These are phyloP conservation scores for Globisporangium polare DNA, from an alignment of 352 stramenopile genomes.

Conservation along the genomic window DNA sequence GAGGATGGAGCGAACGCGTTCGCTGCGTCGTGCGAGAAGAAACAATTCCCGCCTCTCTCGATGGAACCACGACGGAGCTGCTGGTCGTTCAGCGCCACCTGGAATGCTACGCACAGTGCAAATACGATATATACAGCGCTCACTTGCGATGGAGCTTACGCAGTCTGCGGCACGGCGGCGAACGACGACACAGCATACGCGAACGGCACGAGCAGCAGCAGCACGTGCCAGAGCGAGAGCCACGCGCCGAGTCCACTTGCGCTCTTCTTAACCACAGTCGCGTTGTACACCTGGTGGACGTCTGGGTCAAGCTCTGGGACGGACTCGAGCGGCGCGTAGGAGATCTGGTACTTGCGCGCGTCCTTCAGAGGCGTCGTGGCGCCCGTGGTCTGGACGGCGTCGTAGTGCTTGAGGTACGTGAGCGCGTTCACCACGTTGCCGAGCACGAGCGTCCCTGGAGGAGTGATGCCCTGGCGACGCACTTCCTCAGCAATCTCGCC, in stretches of 20 bases:
- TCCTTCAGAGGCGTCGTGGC: constrained; percentile 13
- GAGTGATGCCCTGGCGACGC: constrained; percentile 75
- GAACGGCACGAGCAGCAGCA: constrained; percentile 25
- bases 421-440: constrained; percentile 90
- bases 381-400: constrained; percentile 32
- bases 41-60: too few species aligned
- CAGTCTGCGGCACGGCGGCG: constrained; percentile 1
- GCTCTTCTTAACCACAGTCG: constrained; percentile 14
- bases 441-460: constrained; percentile 93
- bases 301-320: constrained; percentile 50
- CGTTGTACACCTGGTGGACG: constrained; percentile 53
- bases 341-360: constrained; percentile 58
- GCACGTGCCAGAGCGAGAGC: constrained; percentile 19
- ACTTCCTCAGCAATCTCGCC: constrained; percentile 88
- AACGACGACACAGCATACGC: constrained; percentile 16
- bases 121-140: not conserved
- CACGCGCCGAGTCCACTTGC: not conserved
- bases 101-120: not conserved
- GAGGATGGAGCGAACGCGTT: too few species aligned
- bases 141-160: constrained; percentile 13
- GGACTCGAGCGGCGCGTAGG: constrained; percentile 45
- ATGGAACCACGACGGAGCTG: too few species aligned
- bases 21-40: too few species aligned
- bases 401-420: constrained; percentile 64
- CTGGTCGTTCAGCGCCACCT: not conserved